These are phyloP conservation scores for Haplosporangium sp. DNA, from an alignment of 371 early-diverging fungal genomes.

Conservation along the genomic window DNA sequence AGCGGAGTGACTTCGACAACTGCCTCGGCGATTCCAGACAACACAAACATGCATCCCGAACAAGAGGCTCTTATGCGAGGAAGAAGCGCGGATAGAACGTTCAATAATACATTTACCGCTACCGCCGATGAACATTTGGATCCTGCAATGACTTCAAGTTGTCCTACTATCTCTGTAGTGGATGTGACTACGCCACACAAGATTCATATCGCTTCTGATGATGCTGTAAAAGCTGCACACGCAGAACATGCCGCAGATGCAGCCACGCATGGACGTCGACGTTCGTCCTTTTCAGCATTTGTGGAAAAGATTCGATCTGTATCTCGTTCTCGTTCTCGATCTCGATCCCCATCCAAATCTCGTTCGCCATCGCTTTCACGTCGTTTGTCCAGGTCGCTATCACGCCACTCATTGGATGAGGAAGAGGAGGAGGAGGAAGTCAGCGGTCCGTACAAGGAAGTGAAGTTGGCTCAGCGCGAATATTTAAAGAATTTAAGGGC, in stretches of 20 bases:
- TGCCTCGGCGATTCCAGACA: not conserved
- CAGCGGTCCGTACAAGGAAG: not conserved
- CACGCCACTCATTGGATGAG: slow-evolving; percentile 8
- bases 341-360: slow-evolving; percentile 11
- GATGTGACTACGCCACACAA: not conserved
- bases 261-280: slow-evolving; percentile 5
- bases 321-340: slow-evolving; percentile 2
- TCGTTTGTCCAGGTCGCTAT: slow-evolving; percentile 21
- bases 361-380: slow-evolving; percentile 18
- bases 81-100: too few relatives aligned
- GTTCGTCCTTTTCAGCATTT: slow-evolving; percentile 12
- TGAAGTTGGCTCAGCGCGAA: not conserved
- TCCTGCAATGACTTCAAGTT: too few relatives aligned
- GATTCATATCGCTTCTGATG: slow-evolving; percentile 10
- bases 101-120: too few relatives aligned
- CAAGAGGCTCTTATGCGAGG: too few relatives aligned
- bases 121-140: too few relatives aligned
- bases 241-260: slow-evolving; percentile 16
- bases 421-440: not conserved
- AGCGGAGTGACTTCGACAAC: not conserved
- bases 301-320: slow-evolving; percentile 18
- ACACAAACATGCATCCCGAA: not conserved
- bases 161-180: not conserved
- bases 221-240: slow-evolving; percentile 3
- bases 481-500: not conserved